phyloP scores from a whole-genome alignment of 495 filamentous ascomycete genomes.

The Penicillium antarcticum region DNA sequence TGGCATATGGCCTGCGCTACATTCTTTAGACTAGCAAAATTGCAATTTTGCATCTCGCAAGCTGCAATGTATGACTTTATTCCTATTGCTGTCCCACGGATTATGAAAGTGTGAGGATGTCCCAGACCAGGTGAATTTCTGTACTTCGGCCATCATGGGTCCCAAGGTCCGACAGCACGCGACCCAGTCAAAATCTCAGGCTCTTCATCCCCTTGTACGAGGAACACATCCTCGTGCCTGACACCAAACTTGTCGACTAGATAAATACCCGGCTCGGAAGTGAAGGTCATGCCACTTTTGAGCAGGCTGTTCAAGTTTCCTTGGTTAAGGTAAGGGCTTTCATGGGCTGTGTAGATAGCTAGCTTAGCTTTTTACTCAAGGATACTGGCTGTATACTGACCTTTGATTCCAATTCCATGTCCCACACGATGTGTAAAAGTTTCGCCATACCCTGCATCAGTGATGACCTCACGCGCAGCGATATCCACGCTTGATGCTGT shows the following conservation, averaged over 20 bases:
- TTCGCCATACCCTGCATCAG: conserved; percentile 46
- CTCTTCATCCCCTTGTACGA: conserved; percentile 43
- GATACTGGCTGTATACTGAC: neutral
- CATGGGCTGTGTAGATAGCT: conserved; percentile 35
- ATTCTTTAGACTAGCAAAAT: neutral
- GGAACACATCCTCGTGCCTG: conserved; percentile 51
- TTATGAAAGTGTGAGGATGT: no score
- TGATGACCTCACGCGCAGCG: conserved; percentile 50
- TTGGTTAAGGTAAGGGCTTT: conserved; percentile 55
- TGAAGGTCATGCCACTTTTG: conserved; percentile 51
- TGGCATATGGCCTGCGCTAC: neutral
- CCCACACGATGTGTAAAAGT: conserved; percentile 56
- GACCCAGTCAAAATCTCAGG: conserved; percentile 44
- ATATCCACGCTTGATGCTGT: conserved; percentile 52
- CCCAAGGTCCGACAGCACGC: conserved; percentile 43
- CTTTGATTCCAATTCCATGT: conserved; percentile 57
- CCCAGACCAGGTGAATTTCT: no score
- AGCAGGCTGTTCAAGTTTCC: conserved; percentile 41
- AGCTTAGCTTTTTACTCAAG: neutral
- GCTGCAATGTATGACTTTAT: no score
- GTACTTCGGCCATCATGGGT: conserved; percentile 30
- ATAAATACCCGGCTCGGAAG: conserved; percentile 55
- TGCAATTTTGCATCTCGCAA: neutral
- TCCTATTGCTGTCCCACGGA: no score
- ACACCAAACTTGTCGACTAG: conserved; percentile 51